Evolutionary conservation across 768 basidiomycete species (phyloP).

Genomic region (Cystobasidium tubakii): DNA sequence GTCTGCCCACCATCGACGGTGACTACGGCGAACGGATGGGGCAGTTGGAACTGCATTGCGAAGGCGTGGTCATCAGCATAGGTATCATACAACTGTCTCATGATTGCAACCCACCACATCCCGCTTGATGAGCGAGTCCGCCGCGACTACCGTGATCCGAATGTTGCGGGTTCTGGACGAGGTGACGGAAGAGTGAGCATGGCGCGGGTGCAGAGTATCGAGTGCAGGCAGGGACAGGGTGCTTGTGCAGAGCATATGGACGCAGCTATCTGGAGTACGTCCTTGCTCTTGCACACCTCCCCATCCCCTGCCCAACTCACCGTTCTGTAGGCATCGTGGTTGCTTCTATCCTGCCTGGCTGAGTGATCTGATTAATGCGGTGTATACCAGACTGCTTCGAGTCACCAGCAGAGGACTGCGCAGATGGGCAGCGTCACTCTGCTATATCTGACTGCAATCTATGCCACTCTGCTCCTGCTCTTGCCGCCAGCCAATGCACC

Average conservation of each 20-base stretch:
- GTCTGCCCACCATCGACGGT: conserved; percentile 98
- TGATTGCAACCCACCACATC: conserved; percentile 60
- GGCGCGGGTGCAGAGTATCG: neutral
- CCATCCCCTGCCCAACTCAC: neutral
- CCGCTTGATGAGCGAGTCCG: conserved; percentile 84
- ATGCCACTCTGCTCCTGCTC: neutral
- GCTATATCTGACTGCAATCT: too few species aligned
- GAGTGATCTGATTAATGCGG: neutral
- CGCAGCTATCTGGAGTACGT: too few species aligned
- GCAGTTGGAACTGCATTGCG: conserved; percentile 79
- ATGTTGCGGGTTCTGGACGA: conserved; percentile 31
- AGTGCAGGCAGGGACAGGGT: neutral
- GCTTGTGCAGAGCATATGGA: too few species aligned
- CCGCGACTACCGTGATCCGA: conserved; percentile 61
- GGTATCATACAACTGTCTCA: too few species aligned
- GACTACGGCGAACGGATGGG: conserved; percentile 96
- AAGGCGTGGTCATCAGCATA: too few species aligned
- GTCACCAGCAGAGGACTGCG: too few species aligned
- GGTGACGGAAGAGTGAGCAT: neutral
- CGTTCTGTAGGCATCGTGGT: neutral
- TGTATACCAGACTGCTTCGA: neutral
- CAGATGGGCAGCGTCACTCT: too few species aligned
- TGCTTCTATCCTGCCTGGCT: neutral
- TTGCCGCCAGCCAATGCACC: conserved; percentile 61
- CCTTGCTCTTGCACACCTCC: neutral